Evolutionary conservation across 306 rosid genomes (phyloP).

Genomic region (Canavalia ensiformis): DNA sequence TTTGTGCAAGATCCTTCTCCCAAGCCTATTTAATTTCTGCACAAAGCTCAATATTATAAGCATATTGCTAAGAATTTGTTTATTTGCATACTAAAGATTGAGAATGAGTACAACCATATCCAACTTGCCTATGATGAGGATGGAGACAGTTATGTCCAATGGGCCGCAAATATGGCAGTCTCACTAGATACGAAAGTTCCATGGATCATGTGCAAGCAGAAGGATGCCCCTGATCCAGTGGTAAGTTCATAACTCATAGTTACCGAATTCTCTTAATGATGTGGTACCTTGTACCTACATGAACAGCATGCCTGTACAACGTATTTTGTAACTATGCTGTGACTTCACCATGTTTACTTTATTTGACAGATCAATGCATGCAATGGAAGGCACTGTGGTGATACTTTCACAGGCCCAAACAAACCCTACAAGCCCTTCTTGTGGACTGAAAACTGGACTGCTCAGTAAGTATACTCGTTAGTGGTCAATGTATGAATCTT

Average conservation of each 20-base stretch:
- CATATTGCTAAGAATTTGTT: not conserved
- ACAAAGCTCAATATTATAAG: not conserved
- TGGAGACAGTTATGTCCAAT: conserved; percentile 76
- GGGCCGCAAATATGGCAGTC: conserved; percentile 89
- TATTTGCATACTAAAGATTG: conserved; percentile 63
- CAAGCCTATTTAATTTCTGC: not conserved
- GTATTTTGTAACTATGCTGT: not conserved
- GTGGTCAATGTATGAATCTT: not conserved
- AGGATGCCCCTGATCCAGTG: conserved; percentile 94
- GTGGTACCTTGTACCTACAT: too few relatives aligned
- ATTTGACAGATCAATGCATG: conserved; percentile 80
- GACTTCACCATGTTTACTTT: not conserved
- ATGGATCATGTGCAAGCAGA: conserved; percentile 99
- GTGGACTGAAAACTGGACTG: conserved; percentile 99
- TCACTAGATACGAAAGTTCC: conserved; percentile 68
- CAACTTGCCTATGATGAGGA: conserved; percentile 69
- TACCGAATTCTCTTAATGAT: too few relatives aligned
- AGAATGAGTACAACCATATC: conserved; percentile 89
- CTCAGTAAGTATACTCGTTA: conserved; percentile 71
- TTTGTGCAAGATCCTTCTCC: conserved; percentile 20
- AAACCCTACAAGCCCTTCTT: conserved; percentile 80
- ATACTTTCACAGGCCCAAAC: conserved; percentile 90
- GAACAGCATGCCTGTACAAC: too few relatives aligned
- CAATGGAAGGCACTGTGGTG: conserved; percentile 98
- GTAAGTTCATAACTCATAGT: conserved; percentile 52